Conservation (phyloP, 352 stramenopile genomes). For the Hyaloperonospora brassicae region DNA sequence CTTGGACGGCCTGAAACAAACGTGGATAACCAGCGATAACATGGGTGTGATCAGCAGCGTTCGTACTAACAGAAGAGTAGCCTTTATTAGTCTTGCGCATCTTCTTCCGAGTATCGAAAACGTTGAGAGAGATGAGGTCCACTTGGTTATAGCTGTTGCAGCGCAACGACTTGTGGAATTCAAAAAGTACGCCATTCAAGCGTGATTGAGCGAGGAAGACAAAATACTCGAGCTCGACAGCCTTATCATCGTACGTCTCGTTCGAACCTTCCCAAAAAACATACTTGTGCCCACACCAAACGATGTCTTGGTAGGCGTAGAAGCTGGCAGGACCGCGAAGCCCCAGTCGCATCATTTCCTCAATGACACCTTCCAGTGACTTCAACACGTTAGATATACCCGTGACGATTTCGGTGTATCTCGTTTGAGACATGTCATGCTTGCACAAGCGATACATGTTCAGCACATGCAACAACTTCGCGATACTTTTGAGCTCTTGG, state of each 20-base stretch:
- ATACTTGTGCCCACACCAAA: conserved; percentile 77
- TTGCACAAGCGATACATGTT: conserved; percentile 40
- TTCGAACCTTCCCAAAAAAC: conserved; percentile 6
- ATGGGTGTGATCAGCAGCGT: conserved; percentile 42
- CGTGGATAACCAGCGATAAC: conserved; percentile 40
- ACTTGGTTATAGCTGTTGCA: conserved; percentile 74
- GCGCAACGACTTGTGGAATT: conserved; percentile 71
- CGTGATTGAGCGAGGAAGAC: conserved; percentile 49
- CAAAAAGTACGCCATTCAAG: conserved; percentile 56
- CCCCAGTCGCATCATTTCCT: conserved; percentile 41
- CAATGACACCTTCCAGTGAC: conserved; percentile 47
- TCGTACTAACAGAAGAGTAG: conserved; percentile 8
- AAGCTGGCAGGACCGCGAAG: conserved; percentile 57
- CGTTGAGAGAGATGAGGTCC: conserved; percentile 60
- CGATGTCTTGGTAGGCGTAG: conserved; percentile 76
- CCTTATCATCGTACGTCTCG: conserved; percentile 6
- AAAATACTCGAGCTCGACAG: conserved; percentile 41
- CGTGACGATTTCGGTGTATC: conserved; percentile 17
- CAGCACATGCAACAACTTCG: conserved; percentile 43
- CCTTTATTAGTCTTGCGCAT: conserved; percentile 32
- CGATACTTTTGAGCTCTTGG: conserved; percentile 56
- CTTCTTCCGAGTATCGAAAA: conserved; percentile 67
- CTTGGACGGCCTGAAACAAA: conserved; percentile 53
- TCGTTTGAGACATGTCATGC: conserved; percentile 10
- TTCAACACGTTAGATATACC: conserved; percentile 32